Base-by-base conservation (phyloP, 306 rosid genomes). In the Psophocarpus tetragonolobus region DNA sequence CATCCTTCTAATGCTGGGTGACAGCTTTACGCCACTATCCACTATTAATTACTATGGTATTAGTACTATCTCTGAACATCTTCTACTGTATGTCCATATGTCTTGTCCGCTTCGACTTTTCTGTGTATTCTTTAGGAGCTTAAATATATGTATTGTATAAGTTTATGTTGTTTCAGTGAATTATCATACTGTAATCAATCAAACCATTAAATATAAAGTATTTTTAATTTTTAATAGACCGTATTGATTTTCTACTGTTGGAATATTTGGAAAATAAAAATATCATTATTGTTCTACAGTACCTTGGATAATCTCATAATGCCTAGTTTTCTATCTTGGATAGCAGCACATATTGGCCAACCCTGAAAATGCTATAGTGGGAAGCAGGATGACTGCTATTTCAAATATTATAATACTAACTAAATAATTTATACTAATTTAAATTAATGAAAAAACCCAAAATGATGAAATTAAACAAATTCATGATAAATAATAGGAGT, bases 101-200 rank as follows among this genome's bases (percentile, higher is more conserved):
- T n/a, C 29, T 26, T 67, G 20, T 23, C 45, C 71, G 27, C 57
- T 62, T 20, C 75, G 36, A 45, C 35, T 56, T n/a, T 26, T 23
- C 71, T 68, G 24, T 60, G 48, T 29, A 45, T 75, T 51, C 36
- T 80, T 64, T 57, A 51, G 58, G 63, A n/a, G 66, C 44, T 39
- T 67, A 39, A 67, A 69, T 60, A 63, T 15, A 41, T 60, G 26
- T 61, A 27, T 23, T 10, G 26, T 48, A 26, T 14, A 41, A 26
- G 8, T 61, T 36, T 38, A 12, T 61, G 66, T 62, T 51, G 68
- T 33, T 56, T 77, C 69, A 35, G 60, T 70, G 67, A 54, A 27
- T 73, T 26, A 73, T 57, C 61, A 32, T 48, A 44, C 51, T 4
- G 20, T 73, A 45, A 50, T 42, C 64, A 47, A 68, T 41, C 63